Percentiles rank a stretch among this genome's conserved stretches.
Evolutionary conservation across 1,284 basidiomycete genomes (phyloP).

Genomic region (Ganoderma meredithae): DNA sequence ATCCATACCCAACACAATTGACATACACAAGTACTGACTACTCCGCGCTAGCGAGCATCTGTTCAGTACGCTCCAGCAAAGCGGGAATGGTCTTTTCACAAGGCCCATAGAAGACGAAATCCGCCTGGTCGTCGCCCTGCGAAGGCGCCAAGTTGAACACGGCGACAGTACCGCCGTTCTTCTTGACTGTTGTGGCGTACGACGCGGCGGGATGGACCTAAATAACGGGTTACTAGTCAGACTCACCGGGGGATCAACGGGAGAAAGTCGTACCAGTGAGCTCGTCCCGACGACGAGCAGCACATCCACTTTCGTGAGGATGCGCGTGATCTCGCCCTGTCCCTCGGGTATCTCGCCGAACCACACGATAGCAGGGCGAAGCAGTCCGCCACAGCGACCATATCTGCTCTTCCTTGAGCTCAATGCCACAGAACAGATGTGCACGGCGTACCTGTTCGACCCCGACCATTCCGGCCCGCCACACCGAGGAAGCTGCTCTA

Average conservation of each 20-base stretch:
- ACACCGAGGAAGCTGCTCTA: slow-evolving; percentile 44
- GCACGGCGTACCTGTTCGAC: neutral
- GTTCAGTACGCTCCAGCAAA: neutral
- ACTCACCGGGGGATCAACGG: neutral
- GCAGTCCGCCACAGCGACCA: slow-evolving; percentile 50
- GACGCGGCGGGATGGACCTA: slow-evolving; percentile 46
- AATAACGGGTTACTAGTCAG: slow-evolving; percentile 41
- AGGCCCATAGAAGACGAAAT: slow-evolving; percentile 49
- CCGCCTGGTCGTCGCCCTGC: slow-evolving; percentile 40
- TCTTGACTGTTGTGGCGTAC: slow-evolving; percentile 40
- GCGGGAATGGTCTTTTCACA: slow-evolving; percentile 43
- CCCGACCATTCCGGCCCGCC: slow-evolving; percentile 14
- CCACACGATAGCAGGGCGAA: slow-evolving; percentile 68
- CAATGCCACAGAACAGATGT: neutral
- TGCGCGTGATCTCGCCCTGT: slow-evolving; percentile 48
- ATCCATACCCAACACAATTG: neutral
- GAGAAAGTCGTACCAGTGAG: slow-evolving; percentile 50
- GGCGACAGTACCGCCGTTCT: slow-evolving; percentile 40
- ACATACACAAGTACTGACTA: neutral
- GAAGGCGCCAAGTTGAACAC: slow-evolving; percentile 52
- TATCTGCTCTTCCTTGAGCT: slow-evolving; percentile 18
- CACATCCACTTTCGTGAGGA: slow-evolving; percentile 57
- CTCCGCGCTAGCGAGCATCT: neutral
- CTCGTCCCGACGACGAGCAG: slow-evolving; percentile 67
- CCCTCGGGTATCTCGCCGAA: slow-evolving; percentile 59